These are phyloP conservation scores for Dillenia suffruticosa DNA, from an alignment of 164 flowering plant genomes.

Conservation along the genomic window DNA sequence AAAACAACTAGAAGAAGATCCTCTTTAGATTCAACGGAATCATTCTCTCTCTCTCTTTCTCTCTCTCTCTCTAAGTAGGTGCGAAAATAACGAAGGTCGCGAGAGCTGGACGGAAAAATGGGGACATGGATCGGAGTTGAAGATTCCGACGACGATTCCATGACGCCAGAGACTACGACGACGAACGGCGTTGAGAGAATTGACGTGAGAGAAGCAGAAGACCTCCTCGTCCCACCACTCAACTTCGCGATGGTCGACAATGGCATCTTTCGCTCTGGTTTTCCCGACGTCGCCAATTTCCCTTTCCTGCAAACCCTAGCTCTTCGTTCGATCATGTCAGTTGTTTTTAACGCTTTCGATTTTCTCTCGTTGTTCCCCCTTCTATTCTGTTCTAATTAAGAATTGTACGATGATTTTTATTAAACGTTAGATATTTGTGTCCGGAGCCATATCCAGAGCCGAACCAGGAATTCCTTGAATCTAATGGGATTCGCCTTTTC, in stretches of 20 bases:
- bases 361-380: no score
- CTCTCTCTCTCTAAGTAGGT: neutral
- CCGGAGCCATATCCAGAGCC: constrained; percentile 90
- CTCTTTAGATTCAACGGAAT: neutral
- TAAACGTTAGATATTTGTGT: constrained; percentile 52
- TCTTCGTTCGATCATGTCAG: constrained; percentile 84
- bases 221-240: constrained; percentile 56
- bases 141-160: constrained; percentile 6
- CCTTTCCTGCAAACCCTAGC: constrained; percentile 68
- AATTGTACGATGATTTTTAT: no score
- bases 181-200: neutral
- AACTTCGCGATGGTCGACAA: constrained; percentile 90
- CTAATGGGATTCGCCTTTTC: constrained; percentile 64
- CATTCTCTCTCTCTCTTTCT: neutral
- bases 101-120: constrained; percentile 10
- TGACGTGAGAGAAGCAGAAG: constrained; percentile 20
- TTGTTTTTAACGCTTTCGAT: neutral
- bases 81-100: constrained; percentile 4
- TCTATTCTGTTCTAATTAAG: no score
- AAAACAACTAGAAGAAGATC: neutral
- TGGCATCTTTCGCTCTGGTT: constrained; percentile 88
- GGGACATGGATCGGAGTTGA: constrained; percentile 24
- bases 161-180: constrained; percentile 1
- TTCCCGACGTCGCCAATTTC: constrained; percentile 79
- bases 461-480: constrained; percentile 61